These are phyloP conservation scores for Sporothrix phasma DNA, from an alignment of 2,329 filamentous ascomycete species.

Conservation along the genomic window DNA sequence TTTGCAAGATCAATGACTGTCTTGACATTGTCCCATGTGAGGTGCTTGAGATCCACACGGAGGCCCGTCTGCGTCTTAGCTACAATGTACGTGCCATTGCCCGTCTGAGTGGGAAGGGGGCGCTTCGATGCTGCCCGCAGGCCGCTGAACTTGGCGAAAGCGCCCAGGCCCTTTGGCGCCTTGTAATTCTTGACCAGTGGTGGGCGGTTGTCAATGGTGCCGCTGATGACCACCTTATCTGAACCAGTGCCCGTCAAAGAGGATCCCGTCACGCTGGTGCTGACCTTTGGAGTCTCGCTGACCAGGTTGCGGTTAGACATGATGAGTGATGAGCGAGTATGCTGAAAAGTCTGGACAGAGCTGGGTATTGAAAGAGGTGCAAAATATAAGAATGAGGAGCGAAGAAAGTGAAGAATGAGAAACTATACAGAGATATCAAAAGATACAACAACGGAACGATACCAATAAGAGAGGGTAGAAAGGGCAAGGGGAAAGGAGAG, in stretches of 20 bases:
- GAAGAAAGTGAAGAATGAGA: not conserved
- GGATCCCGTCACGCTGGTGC: not conserved
- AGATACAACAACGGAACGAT: not conserved
- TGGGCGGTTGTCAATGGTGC: constrained; percentile 16
- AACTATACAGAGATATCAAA: not conserved
- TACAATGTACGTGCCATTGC: constrained; percentile 49
- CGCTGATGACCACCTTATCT: constrained; percentile 1
- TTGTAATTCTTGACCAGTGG: constrained; percentile 22
- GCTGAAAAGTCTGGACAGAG: not conserved
- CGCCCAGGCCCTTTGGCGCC: not conserved
- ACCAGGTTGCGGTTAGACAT: not conserved
- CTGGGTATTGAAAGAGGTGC: not conserved
- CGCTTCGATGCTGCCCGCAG: constrained; percentile 33
- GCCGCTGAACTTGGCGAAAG: not conserved
- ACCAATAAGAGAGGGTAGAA: too few relatives aligned
- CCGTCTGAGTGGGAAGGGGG: constrained; percentile 54
- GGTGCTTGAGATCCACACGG: constrained; percentile 45
- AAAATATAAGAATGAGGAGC: not conserved
- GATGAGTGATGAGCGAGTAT: not conserved
- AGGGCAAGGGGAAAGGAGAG: not conserved
- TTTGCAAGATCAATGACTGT: constrained; percentile 53
- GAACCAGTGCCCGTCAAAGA: not conserved
- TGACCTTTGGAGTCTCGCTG: not conserved
- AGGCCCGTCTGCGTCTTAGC: constrained; percentile 41
- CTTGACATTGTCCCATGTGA: constrained; percentile 34